Evolutionary conservation across 1,284 basidiomycete species (phyloP).

Genomic region (Boletus smithii): DNA sequence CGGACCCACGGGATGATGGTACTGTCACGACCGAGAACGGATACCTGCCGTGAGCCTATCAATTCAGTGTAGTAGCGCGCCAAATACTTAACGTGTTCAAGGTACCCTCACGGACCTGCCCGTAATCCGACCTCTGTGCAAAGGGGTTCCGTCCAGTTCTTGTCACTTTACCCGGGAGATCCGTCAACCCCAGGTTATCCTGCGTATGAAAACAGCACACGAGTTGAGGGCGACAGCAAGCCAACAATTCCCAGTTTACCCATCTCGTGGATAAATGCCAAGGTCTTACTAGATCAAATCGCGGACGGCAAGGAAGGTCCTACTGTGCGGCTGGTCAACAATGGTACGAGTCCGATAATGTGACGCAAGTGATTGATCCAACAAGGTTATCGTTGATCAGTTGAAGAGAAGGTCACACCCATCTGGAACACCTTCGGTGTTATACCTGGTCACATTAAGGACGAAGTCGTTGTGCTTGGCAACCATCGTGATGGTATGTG

Average conservation of each 20-base stretch:
- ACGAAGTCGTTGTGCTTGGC: slow-evolving; percentile 74
- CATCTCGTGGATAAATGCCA: slow-evolving; percentile 55
- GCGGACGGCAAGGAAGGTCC: slow-evolving; percentile 34
- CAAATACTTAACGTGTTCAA: slow-evolving; percentile 10
- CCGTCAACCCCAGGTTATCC: slow-evolving; percentile 71
- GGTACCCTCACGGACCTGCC: slow-evolving; percentile 70
- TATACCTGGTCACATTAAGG: slow-evolving; percentile 72
- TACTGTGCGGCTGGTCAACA: slow-evolving; percentile 45
- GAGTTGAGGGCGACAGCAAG: slow-evolving; percentile 54
- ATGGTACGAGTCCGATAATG: slow-evolving; percentile 34
- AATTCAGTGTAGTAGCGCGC: slow-evolving; percentile 5
- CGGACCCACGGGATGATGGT: slow-evolving; percentile 74
- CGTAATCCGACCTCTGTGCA: slow-evolving; percentile 68
- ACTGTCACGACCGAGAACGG: slow-evolving; percentile 64
- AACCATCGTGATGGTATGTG: slow-evolving; percentile 68
- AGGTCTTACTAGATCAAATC: slow-evolving; percentile 45
- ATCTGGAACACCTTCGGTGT: slow-evolving; percentile 73
- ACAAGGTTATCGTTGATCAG: slow-evolving; percentile 21
- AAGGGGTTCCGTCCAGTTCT: slow-evolving; percentile 72
- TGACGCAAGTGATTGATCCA: slow-evolving; percentile 4
- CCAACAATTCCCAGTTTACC: slow-evolving; percentile 68
- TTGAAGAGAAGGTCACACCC: slow-evolving; percentile 45
- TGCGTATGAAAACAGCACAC: slow-evolving; percentile 69
- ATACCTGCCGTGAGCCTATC: slow-evolving; percentile 41
- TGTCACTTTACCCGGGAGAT: slow-evolving; percentile 68